phyloP scores from a whole-genome alignment of 164 flowering plant genomes.

The Platanus orientalis region DNA sequence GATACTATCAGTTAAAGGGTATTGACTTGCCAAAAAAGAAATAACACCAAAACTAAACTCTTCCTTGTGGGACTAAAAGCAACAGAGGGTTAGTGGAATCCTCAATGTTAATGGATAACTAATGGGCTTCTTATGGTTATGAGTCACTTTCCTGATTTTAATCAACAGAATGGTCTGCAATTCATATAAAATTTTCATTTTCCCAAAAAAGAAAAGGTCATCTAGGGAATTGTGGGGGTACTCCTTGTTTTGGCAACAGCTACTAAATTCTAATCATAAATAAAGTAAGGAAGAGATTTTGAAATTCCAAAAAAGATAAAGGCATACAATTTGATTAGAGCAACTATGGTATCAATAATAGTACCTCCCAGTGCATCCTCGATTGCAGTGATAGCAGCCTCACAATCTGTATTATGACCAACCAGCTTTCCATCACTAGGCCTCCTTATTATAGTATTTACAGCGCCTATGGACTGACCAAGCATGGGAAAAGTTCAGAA shows the following conservation, averaged over 20 bases:
- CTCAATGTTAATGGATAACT: too few relatives aligned
- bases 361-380: conserved; percentile 61
- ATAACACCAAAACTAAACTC: too few relatives aligned
- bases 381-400: conserved; percentile 63
- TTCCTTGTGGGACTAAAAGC: too few relatives aligned
- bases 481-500: conserved; percentile 11
- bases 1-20: too few relatives aligned
- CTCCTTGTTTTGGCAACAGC: not conserved
- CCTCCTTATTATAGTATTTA: conserved; percentile 60
- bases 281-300: not conserved
- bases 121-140: too few relatives aligned
- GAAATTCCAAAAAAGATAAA: not conserved
- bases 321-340: not conserved
- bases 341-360: too few relatives aligned
- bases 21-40: too few relatives aligned
- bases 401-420: conserved; percentile 71
- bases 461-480: conserved; percentile 63
- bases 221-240: not conserved
- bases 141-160: too few relatives aligned
- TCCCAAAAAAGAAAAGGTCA: not conserved
- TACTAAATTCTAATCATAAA: not conserved
- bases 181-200: not conserved
- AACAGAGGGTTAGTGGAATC: too few relatives aligned
- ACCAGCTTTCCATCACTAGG: conserved; percentile 56
- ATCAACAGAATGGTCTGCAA: too few relatives aligned